Percentiles rank a stretch among this genome's conserved stretches.
Conservation (phyloP, 345 rosid species). For the Streptanthus diversifolius region DNA sequence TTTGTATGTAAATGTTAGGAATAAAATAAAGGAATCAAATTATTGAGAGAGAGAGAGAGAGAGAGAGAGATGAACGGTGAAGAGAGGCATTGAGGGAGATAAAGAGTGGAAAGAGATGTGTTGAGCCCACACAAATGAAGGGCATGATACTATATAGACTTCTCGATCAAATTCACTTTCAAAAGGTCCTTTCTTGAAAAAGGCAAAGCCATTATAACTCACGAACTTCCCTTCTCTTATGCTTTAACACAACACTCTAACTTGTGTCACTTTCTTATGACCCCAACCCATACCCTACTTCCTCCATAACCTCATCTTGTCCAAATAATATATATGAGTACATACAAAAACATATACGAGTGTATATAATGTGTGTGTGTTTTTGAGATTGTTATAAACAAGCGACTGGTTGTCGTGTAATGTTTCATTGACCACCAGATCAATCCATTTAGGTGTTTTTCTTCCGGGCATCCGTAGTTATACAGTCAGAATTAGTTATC, state of each 20-base stretch:
- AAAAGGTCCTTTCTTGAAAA: slow-evolving; percentile 40
- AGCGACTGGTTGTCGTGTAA: neutral
- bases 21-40: slow-evolving; percentile 17
- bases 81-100: slow-evolving; percentile 20
- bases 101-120: slow-evolving; percentile 29
- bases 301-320: slow-evolving; percentile 13
- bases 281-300: slow-evolving; percentile 27
- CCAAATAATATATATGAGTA: neutral
- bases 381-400: neutral
- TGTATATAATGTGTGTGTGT: neutral
- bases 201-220: slow-evolving; percentile 37
- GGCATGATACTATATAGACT: slow-evolving; percentile 15
- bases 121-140: slow-evolving; percentile 30
- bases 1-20: slow-evolving; percentile 10
- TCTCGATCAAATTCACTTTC: slow-evolving; percentile 32
- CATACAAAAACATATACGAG: neutral
- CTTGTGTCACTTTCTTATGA: slow-evolving; percentile 35
- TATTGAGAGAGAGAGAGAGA: slow-evolving; percentile 9
- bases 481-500: neutral
- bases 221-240: slow-evolving; percentile 20
- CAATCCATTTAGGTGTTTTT: neutral
- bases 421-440: neutral
- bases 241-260: slow-evolving; percentile 23
- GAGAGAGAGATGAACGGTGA: slow-evolving; percentile 24
- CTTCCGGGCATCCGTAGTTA: neutral